These are phyloP conservation scores for Monosporascus sp. DNA, from an alignment of 2,329 filamentous ascomycete species.

Conservation along the genomic window DNA sequence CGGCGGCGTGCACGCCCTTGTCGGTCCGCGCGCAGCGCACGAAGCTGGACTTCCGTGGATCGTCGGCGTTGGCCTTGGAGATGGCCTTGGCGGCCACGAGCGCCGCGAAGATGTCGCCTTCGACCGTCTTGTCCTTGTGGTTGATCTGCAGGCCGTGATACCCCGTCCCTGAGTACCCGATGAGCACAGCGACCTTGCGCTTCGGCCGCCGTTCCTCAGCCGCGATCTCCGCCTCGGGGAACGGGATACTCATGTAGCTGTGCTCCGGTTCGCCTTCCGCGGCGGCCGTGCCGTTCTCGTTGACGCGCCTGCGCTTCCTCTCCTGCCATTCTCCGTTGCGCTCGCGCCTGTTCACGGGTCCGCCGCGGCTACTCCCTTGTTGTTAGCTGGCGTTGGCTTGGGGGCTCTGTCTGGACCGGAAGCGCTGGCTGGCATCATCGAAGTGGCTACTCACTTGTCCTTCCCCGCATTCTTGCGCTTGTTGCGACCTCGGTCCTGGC, in stretches of 20 bases:
- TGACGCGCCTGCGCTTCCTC: slow-evolving; percentile 49
- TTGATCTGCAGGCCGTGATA: slow-evolving; percentile 97
- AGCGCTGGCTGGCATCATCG: background rate
- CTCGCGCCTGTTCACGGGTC: slow-evolving; percentile 45
- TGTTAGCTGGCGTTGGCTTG: slow-evolving; percentile 21
- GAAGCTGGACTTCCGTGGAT: slow-evolving; percentile 92
- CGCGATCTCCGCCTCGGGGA: slow-evolving; percentile 75
- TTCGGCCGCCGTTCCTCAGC: slow-evolving; percentile 84
- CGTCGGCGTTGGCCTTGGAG: slow-evolving; percentile 92
- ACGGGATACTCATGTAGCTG: slow-evolving; percentile 52
- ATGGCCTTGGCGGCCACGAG: slow-evolving; percentile 90
- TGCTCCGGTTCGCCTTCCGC: slow-evolving; percentile 27
- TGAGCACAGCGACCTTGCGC: slow-evolving; percentile 90
- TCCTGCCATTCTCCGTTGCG: slow-evolving; percentile 44
- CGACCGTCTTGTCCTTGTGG: slow-evolving; percentile 80
- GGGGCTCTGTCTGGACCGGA: background rate
- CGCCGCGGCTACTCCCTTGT: slow-evolving; percentile 48
- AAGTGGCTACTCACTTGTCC: slow-evolving; percentile 14
- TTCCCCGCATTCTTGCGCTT: slow-evolving; percentile 13
- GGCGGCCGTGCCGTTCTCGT: slow-evolving; percentile 22
- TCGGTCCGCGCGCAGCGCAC: slow-evolving; percentile 93
- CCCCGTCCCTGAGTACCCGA: slow-evolving; percentile 92
- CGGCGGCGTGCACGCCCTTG: slow-evolving; percentile 94
- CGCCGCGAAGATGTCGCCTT: slow-evolving; percentile 88
- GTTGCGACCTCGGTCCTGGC: background rate